phyloP scores from a whole-genome alignment of 257 asterid genomes.

The Rhazya stricta region DNA sequence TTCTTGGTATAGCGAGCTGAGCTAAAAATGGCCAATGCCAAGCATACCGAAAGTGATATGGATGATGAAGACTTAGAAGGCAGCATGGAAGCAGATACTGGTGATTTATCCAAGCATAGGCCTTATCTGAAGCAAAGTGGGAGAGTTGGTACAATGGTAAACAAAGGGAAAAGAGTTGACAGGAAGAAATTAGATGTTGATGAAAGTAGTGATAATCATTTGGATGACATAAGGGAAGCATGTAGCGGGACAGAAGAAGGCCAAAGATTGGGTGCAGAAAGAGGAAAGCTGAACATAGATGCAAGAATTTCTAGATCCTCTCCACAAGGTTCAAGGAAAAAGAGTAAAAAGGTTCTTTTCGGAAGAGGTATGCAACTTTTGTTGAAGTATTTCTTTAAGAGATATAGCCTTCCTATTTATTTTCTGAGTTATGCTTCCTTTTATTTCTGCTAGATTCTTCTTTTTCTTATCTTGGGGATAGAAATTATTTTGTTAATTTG shows the following conservation, averaged over 20 bases:
- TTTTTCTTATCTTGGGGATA: not conserved
- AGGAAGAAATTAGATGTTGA: constrained; percentile 47
- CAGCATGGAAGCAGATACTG: constrained; percentile 71
- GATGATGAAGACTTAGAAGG: constrained; percentile 81
- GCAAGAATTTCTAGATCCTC: constrained; percentile 38
- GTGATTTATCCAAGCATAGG: constrained; percentile 50
- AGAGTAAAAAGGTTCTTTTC: constrained; percentile 65
- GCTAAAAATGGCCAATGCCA: constrained; percentile 33
- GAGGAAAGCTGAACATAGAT: constrained; percentile 35
- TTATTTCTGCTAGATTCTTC: not conserved
- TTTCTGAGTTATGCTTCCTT: not conserved
- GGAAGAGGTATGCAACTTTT: constrained; percentile 46
- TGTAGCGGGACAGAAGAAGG: constrained; percentile 80
- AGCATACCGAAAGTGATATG: constrained; percentile 49
- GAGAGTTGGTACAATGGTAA: constrained; percentile 27
- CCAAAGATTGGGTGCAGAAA: constrained; percentile 39
- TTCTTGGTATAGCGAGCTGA: constrained; percentile 26
- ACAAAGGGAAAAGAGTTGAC: constrained; percentile 35
- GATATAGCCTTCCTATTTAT: not conserved
- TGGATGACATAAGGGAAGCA: constrained; percentile 74
- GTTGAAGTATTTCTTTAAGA: constrained; percentile 12
- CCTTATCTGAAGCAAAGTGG: constrained; percentile 34
- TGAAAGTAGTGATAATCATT: constrained; percentile 36
- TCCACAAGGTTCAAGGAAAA: constrained; percentile 50
- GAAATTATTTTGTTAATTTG: not conserved